Conservation (phyloP, 225 moss, liverwort and hornwort species). For the Climacium dendroides region DNA sequence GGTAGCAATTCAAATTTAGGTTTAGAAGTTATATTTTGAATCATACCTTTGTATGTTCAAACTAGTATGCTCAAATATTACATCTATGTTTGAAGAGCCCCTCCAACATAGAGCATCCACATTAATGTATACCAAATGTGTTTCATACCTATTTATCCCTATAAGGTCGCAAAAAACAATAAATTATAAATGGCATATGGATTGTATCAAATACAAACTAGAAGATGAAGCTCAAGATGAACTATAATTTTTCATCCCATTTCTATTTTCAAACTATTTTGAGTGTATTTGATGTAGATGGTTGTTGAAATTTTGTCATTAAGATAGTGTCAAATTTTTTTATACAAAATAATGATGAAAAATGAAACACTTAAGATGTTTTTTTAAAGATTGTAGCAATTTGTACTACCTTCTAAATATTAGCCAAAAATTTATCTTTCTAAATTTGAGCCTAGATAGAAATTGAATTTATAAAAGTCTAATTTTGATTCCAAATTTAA, state of each 20-base stretch:
- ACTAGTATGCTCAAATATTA: too few species aligned
- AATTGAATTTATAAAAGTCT: not conserved
- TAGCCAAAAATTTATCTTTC: rapidly evolving
- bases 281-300: rapidly evolving
- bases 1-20: not conserved
- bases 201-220: not conserved
- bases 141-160: not conserved
- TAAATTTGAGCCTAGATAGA: not conserved
- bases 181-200: not conserved
- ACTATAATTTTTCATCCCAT: not conserved
- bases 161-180: not conserved
- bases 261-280: not conserved
- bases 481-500: not conserved
- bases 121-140: not conserved
- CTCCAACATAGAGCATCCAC: rapidly evolving
- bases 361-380: too few species aligned
- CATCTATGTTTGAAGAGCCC: not conserved
- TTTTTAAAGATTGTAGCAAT: not conserved
- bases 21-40: not conserved
- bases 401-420: rapidly evolving
- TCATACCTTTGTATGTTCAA: not conserved
- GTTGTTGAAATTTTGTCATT: not conserved
- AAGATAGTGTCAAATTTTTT: too few species aligned
- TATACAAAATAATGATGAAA: too few species aligned
- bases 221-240: not conserved